Percentiles rank a stretch among this genome's conserved stretches.
Conservation (phyloP, 257 asterid genomes). For the Ilex aquifolium region DNA sequence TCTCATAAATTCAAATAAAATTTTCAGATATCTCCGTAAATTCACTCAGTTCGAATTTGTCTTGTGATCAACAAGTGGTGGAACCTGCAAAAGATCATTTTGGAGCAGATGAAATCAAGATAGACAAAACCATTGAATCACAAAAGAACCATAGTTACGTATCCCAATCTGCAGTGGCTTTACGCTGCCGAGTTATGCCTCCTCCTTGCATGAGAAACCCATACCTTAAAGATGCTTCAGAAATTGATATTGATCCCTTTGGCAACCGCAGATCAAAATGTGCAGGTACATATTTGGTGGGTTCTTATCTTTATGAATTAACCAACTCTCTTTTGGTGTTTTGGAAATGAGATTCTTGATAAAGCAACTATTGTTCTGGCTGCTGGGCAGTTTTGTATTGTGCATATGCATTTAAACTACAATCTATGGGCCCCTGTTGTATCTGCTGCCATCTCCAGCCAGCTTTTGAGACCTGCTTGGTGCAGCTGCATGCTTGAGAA, state of each 20-base stretch:
- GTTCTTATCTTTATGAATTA: conserved; percentile 1
- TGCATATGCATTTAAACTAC: too few species aligned
- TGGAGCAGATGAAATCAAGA: conserved; percentile 30
- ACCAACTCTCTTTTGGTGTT: not conserved
- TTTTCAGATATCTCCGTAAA: conserved; percentile 33
- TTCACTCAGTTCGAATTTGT: conserved; percentile 24
- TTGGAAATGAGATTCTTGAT: too few species aligned
- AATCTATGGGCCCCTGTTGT: too few species aligned
- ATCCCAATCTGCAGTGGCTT: conserved; percentile 95
- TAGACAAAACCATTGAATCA: conserved; percentile 23
- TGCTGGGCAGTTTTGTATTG: too few species aligned
- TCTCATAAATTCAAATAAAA: not conserved
- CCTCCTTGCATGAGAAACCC: conserved; percentile 95
- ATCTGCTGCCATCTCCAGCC: too few species aligned
- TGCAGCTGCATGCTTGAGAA: too few species aligned
- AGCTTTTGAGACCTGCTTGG: too few species aligned
- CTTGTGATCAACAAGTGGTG: conserved; percentile 22
- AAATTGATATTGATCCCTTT: conserved; percentile 55
- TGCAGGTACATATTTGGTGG: conserved; percentile 49
- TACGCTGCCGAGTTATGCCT: conserved; percentile 94
- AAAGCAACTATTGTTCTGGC: too few species aligned
- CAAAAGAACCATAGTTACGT: conserved; percentile 55
- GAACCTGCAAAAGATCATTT: conserved; percentile 25
- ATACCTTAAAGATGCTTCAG: conserved; percentile 45
- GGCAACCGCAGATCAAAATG: conserved; percentile 69